Base-by-base conservation (phyloP, 202 grass and related monocot species). In the Elaeis oleifera region DNA sequence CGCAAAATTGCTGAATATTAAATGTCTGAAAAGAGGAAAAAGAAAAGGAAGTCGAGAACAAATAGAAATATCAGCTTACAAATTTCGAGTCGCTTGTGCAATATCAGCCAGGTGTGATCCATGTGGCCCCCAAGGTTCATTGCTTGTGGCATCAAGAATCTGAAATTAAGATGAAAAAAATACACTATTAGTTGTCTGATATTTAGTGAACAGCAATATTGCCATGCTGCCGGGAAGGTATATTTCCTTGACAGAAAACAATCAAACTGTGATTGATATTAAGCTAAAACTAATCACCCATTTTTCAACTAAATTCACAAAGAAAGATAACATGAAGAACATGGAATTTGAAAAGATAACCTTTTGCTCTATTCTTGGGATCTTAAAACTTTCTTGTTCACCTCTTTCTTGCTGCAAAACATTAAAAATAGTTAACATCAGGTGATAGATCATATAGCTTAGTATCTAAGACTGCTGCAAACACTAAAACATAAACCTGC, bases 121-220 rank as follows among this genome's bases (percentile, higher is more conserved):
- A 71, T 99, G 94, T 2, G 94, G 94, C 18, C 94, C 94, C 88
- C 88, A 99, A 3, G 94, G 80, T 19, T 99, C 94, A 54, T 99
- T 99, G 82, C 94, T 99, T 51, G 94, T 99, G 27, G 94, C 94
- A 65, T 94, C 94, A 22, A 99, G 88, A 68, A 99, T 82, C 94
- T 97, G 74, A 72, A 0, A 49, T 62, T 15, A 23, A 68, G 66
- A 17, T 2, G 3, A 24, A 64, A 79, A 26, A 62, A 63, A 66
- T 8, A 67, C 1, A 21, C 17, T 52, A 51, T 0, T 58, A 59
- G 36, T 16, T 58, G 52, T 54, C 50, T 18, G 16, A 16, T 62
- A 16, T 23, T 53, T 32, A 11, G 17, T 13, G 16, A 29, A 61
- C 13, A 44, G 48, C 54, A 24, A 16, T 26, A 31, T 22, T 22